A percentile compares a stretch with the other conserved stretches of the same genome.
Evolutionary conservation across 441 rosid species (phyloP).

Genomic region (Jatropha multifida): DNA sequence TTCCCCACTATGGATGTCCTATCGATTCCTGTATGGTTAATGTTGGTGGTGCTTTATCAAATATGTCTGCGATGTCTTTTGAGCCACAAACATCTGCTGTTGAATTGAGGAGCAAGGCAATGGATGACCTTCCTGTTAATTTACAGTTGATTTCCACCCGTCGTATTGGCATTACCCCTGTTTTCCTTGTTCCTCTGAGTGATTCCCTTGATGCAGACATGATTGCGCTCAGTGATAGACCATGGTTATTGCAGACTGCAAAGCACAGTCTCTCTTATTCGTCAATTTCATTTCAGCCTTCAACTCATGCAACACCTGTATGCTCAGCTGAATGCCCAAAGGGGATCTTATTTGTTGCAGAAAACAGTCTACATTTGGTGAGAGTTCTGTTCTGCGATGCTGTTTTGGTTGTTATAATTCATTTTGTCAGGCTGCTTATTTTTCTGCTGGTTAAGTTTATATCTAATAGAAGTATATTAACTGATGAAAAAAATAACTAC

Average conservation of each 20-base stretch:
- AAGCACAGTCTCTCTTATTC: slow-evolving; percentile 89
- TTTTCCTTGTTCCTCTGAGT: slow-evolving; percentile 87
- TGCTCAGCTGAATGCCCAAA: slow-evolving; percentile 89
- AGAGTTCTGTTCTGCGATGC: slow-evolving; percentile 24
- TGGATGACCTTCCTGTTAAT: slow-evolving; percentile 46
- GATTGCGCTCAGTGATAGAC: slow-evolving; percentile 94
- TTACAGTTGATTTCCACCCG: slow-evolving; percentile 90
- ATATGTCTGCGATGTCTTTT: slow-evolving; percentile 31
- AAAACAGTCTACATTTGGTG: slow-evolving; percentile 94
- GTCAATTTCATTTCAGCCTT: slow-evolving; percentile 92
- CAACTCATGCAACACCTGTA: slow-evolving; percentile 97
- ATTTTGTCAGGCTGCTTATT: slow-evolving; percentile 8
- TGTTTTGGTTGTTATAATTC: slow-evolving; percentile 20
- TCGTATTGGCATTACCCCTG: slow-evolving; percentile 95
- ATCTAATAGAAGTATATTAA: neutral
- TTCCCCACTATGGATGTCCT: slow-evolving; percentile 28
- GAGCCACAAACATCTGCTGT: slow-evolving; percentile 32
- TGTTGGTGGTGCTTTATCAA: slow-evolving; percentile 30
- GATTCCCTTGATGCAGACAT: slow-evolving; percentile 81
- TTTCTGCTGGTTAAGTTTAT: neutral
- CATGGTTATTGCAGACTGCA: slow-evolving; percentile 94
- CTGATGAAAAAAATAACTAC: neutral
- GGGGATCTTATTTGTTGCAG: slow-evolving; percentile 94
- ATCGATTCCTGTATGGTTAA: slow-evolving; percentile 35
- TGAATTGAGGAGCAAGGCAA: slow-evolving; percentile 31